Conservation (phyloP, 2,329 filamentous ascomycete genomes). For the Nigrospora oryzae region DNA sequence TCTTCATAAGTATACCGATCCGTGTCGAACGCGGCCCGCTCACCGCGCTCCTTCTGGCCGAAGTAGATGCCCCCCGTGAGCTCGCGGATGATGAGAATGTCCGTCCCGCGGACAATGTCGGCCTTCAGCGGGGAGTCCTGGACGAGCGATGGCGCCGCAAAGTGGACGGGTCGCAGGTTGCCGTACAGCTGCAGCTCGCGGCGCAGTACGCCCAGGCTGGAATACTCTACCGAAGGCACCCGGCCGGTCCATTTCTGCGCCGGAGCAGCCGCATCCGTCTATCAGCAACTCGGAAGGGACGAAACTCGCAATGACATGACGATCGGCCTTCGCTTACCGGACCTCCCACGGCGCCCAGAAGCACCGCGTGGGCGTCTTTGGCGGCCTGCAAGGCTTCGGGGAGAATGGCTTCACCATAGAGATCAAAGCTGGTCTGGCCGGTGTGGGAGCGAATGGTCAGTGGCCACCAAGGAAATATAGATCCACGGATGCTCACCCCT, state of each 20-base stretch:
- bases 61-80: constrained; percentile 74
- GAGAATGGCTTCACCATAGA: background rate
- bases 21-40: constrained; percentile 50
- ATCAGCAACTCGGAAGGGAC: too few species aligned
- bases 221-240: background rate
- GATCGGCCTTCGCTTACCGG: background rate
- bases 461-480: too few species aligned
- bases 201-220: background rate
- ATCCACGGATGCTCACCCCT: background rate
- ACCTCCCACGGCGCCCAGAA: background rate
- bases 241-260: background rate
- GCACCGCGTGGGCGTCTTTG: background rate
- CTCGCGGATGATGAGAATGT: constrained; percentile 73
- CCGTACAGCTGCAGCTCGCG: background rate
- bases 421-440: background rate
- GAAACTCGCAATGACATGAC: too few species aligned
- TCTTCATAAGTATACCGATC: constrained; percentile 63
- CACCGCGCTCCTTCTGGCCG: constrained; percentile 58
- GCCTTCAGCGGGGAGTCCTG: constrained; percentile 62
- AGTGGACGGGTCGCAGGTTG: constrained; percentile 74
- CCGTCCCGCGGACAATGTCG: constrained; percentile 56
- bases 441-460: background rate
- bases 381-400: background rate
- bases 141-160: constrained; percentile 62
- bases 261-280: background rate